Percentiles rank a stretch among this genome's conserved stretches.
Evolutionary conservation across 805 yeast genomes (phyloP).

Genomic region (Yamadazyma scolyti): DNA sequence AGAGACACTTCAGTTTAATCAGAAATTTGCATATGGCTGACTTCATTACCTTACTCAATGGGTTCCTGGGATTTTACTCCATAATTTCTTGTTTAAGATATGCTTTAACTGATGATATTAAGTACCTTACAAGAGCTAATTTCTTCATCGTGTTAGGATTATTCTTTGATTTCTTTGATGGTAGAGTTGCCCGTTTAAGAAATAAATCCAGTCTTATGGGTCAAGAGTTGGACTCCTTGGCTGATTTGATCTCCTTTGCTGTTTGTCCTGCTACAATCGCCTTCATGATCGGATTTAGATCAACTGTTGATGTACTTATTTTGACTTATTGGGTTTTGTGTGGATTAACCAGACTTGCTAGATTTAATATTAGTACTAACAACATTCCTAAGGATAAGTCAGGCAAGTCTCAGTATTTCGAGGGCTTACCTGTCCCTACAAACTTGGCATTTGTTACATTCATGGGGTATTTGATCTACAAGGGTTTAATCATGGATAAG

Average conservation of each 20-base stretch:
- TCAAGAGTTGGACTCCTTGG: slow-evolving; percentile 94
- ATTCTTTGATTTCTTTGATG: slow-evolving; percentile 95
- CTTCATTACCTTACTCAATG: slow-evolving; percentile 89
- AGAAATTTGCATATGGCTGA: slow-evolving; percentile 93
- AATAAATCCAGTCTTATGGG: slow-evolving; percentile 92
- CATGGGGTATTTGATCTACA: slow-evolving; percentile 66
- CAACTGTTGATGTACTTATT: slow-evolving; percentile 74
- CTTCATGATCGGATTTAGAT: slow-evolving; percentile 83
- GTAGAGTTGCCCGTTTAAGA: slow-evolving; percentile 92
- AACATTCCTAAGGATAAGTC: slow-evolving; percentile 84
- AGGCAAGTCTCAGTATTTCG: slow-evolving; percentile 90
- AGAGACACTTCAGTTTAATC: slow-evolving; percentile 80
- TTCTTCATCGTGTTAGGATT: slow-evolving; percentile 86
- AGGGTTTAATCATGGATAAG: slow-evolving; percentile 43
- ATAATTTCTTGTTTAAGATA: slow-evolving; percentile 82
- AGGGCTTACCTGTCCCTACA: slow-evolving; percentile 95
- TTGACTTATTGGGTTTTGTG: slow-evolving; percentile 85
- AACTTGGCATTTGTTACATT: slow-evolving; percentile 68
- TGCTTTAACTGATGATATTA: slow-evolving; percentile 63
- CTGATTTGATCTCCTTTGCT: slow-evolving; percentile 91
- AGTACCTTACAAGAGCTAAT: slow-evolving; percentile 83
- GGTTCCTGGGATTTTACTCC: slow-evolving; percentile 90
- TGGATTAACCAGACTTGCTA: slow-evolving; percentile 89
- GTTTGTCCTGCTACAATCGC: slow-evolving; percentile 95
- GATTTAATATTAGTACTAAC: slow-evolving; percentile 92